Conservation (phyloP, 2,329 filamentous ascomycete genomes). For the Aspergillus chevalieri region DNA sequence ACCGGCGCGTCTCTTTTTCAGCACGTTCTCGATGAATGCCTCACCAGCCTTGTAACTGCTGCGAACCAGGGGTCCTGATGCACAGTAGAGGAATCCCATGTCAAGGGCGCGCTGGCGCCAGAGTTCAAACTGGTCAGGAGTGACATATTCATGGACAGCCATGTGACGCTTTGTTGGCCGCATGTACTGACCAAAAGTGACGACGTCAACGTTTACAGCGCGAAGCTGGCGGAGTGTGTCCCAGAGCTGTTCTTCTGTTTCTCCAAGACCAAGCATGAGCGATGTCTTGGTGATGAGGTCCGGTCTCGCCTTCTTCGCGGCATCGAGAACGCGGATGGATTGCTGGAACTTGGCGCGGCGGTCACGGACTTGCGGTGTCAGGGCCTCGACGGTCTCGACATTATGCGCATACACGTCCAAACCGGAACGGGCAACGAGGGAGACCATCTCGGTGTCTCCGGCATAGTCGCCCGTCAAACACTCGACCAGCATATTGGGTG, state of each 20-base stretch:
- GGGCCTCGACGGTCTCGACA: conserved; percentile 84
- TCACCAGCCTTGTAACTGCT: conserved; percentile 98
- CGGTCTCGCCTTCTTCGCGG: conserved; percentile 70
- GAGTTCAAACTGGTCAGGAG: conserved; percentile 81
- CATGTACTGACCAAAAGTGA: conserved; percentile 99
- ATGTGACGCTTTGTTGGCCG: conserved; percentile 96
- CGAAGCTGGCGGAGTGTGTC: conserved; percentile 74
- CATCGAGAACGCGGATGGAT: conserved; percentile 70
- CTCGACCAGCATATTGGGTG: conserved; percentile 40
- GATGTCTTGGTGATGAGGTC: conserved; percentile 96
- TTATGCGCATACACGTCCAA: conserved; percentile 97
- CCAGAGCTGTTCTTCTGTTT: conserved; percentile 81
- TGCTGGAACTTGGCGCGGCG: conserved; percentile 83
- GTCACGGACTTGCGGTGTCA: conserved; percentile 87
- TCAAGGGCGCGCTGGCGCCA: conserved; percentile 88
- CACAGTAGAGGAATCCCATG: conserved; percentile 95
- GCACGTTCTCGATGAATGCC: conserved; percentile 96
- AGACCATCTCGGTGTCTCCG: conserved; percentile 82
- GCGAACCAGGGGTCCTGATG: conserved; percentile 83
- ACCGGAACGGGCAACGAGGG: conserved; percentile 75
- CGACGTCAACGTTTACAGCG: conserved; percentile 77
- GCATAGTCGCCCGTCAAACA: conserved; percentile 68
- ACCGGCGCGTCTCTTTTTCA: conserved; percentile 63
- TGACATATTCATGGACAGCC: conserved; percentile 92
- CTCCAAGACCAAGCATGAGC: conserved; percentile 91